Evolutionary conservation across 2,329 filamentous ascomycete genomes (phyloP).

Genomic region (Dactylellina parvicollis): DNA sequence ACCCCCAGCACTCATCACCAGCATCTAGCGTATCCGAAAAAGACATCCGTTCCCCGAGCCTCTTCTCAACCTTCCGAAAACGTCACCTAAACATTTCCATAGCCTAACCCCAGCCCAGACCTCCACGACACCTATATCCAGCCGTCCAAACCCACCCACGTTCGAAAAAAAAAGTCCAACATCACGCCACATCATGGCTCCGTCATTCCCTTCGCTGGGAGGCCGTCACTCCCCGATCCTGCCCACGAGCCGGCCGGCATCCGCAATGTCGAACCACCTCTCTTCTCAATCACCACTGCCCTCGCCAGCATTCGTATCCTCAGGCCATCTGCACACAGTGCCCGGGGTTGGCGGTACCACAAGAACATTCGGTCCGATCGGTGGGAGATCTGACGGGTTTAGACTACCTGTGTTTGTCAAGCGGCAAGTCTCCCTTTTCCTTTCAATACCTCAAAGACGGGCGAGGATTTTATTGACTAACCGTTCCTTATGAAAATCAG

Average conservation of each 20-base stretch:
- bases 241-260: slow-evolving; percentile 45
- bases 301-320: slow-evolving; percentile 44
- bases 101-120: slow-evolving; percentile 1
- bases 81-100: slow-evolving; percentile 12
- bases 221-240: slow-evolving; percentile 47
- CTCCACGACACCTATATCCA: background rate
- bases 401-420: slow-evolving; percentile 49
- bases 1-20: background rate
- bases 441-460: background rate
- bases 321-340: slow-evolving; percentile 50
- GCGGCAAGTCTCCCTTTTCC: slow-evolving; percentile 17
- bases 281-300: slow-evolving; percentile 32
- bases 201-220: slow-evolving; percentile 47
- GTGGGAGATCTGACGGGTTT: slow-evolving; percentile 48
- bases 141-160: background rate
- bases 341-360: slow-evolving; percentile 40
- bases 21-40: background rate
- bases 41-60: slow-evolving; percentile 7
- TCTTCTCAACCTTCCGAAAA: slow-evolving; percentile 28
- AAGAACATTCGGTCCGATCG: slow-evolving; percentile 46
- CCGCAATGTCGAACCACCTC: slow-evolving; percentile 31
- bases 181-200: slow-evolving; percentile 42
- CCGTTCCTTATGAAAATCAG: slow-evolving; percentile 58
- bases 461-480: slow-evolving; percentile 23
- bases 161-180: slow-evolving; percentile 17